Base-by-base conservation (phyloP, 1,139 yeast species). In the Dujonia santamariae region DNA sequence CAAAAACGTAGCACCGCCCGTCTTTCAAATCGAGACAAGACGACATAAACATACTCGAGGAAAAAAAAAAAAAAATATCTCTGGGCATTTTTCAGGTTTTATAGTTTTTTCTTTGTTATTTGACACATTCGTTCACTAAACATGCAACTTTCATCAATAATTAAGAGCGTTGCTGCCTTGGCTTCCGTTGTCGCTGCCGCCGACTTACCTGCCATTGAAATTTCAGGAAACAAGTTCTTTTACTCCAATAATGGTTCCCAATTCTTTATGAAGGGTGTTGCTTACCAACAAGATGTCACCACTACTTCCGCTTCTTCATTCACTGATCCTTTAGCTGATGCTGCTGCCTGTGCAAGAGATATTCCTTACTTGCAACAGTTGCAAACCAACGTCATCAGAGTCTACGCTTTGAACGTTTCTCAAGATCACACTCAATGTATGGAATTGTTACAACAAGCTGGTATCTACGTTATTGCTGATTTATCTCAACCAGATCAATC, bases 391-490 rank as follows among this genome's bases (percentile, higher is more conserved):
- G 77, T 80, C 38, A 66, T 84, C 48, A 73, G 92, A 65, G 85
- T 84, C 17, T 83, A 83, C 53, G 87, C 90, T 30, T 71, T 84
- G 36, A 80, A 83, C 59, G 72, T 78, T 20, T 56, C 78, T 26
- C 59, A 68, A 44, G 76, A 82, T 51, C 94, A 84, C 56, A 72
- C 75, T 40, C 70, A 68, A 26, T 83, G 92, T 69, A 80, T 84
- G 88, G 44, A 62, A 30, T 61, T 71, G 38, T 68, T 84, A 44
- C 72, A 70, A 41, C 86, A 80, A 39, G 90, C 90, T 19, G 90
- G 88, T 43, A 83, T 84, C 46, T 84, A 84, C 50, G 80, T 84
- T 37, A 77, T 84, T 63, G 84, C 87, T 39, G 94, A 84, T 59
- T 73, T 83, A 40, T 77, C 87, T 30, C 74, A 80, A 46, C 92